Evolutionary conservation across 768 basidiomycete genomes (phyloP), one percentile per base, ranked within the genome.

Genomic region (Rhodotorula diobovata): DNA sequence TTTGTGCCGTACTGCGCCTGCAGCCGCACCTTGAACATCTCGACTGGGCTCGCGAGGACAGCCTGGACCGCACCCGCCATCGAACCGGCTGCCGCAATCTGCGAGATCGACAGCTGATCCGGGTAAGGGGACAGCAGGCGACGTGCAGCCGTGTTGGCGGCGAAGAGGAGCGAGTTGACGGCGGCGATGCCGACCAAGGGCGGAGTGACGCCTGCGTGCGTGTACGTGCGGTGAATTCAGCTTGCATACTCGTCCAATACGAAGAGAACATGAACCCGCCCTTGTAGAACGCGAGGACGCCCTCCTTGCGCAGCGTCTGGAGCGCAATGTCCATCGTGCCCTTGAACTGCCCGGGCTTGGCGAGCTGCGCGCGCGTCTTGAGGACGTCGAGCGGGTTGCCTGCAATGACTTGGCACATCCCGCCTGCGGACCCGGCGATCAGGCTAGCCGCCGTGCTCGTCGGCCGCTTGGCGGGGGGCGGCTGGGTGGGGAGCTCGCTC

Each of bases 151-250:
- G 86, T 89, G 77, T 95, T 97, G 0, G 93, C 87, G 1, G 91
- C 89, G 81, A 98, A 99, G 21, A 98, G 85, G 21, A 98, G 85
- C 8, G 93, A 95, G 81, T 97, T 98, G 77, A 98, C 95, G 16
- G 91, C 94, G 4, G 94, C 91, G 37, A 98, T 89, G 28, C 96
- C 96, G 55, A 96, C 68, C 16, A 98, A 84, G 0, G 96, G 95
- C 63, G 90, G 91, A 2, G 88, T 84, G 92, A 93, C 94, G 48
- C 93, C 92, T 92, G 67, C 39, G 12, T 16, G 30, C 2, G 30
- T 8, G 51, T 14, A 12, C n/a, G n/a, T 30, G 12, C 7, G n/a
- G 12, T 53, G 2, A 4, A 32, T 2, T 30, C 2, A 9, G 51
- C 21, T 20, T 4, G 20, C 39, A 8, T 41, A n/a, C 39, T 41